Evolutionary conservation across 108 stramenopile genomes (phyloP).

Genomic region (Fragilariopsis cylindrus): DNA sequence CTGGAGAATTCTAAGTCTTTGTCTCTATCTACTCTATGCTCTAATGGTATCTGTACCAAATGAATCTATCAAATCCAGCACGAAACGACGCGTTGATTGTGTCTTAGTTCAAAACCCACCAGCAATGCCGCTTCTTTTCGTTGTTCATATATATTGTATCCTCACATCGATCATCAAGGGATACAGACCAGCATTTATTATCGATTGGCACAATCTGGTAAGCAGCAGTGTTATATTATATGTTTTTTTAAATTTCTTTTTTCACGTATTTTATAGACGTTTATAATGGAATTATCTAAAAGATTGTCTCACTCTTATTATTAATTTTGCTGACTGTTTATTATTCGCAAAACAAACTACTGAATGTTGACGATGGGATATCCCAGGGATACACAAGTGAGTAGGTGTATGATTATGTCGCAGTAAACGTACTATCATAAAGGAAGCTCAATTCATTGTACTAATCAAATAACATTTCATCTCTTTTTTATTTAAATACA

Average conservation of each 20-base stretch:
- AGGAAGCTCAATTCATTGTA: background rate
- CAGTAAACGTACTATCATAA: background rate
- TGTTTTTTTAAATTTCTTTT: background rate
- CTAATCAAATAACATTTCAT: background rate
- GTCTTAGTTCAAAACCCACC: constrained; percentile 98
- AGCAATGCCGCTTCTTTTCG: constrained; percentile 82
- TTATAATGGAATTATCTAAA: too few species aligned
- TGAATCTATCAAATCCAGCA: constrained; percentile 27
- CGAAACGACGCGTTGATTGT: constrained; percentile 42
- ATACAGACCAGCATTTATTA: constrained; percentile 71
- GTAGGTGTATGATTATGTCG: background rate
- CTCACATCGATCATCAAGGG: constrained; percentile 19
- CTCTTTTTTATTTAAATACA: background rate
- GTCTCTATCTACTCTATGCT: constrained; percentile 48
- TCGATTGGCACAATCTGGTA: constrained; percentile 99
- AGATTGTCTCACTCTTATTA: too few species aligned
- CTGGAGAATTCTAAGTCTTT: constrained; percentile 51
- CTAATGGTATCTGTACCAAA: constrained; percentile 46
- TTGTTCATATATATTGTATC: constrained; percentile 61
- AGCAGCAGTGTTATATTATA: background rate
- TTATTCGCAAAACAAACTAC: too few species aligned
- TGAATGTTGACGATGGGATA: background rate
- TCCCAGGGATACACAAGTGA: constrained; percentile 11
- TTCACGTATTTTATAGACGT: too few species aligned
- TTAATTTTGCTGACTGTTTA: too few species aligned